Percentiles rank a stretch among this genome's conserved stretches.
These are phyloP conservation scores for Apiospora arundinis DNA, from an alignment of 2,329 filamentous ascomycete species.

Conservation along the genomic window DNA sequence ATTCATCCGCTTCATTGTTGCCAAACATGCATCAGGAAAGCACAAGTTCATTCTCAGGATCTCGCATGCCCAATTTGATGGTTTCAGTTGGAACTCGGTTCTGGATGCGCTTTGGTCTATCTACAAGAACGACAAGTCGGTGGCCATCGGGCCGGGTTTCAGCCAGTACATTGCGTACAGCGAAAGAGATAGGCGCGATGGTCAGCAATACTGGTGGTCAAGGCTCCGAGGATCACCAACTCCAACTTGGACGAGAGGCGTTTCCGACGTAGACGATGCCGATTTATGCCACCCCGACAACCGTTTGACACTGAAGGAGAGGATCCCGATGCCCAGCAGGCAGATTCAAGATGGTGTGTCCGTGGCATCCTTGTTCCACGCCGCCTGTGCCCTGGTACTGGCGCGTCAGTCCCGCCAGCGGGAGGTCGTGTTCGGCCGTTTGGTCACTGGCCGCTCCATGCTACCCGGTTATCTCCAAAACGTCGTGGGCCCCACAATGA, in stretches of 20 bases:
- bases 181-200: neutral
- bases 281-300: neutral
- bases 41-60: conserved; percentile 21
- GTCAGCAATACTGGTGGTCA: conserved; percentile 12
- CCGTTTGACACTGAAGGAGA: conserved; percentile 12
- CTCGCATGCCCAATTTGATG: conserved; percentile 22
- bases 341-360: neutral
- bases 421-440: conserved; percentile 3
- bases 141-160: neutral
- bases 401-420: conserved; percentile 11
- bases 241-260: neutral
- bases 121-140: neutral
- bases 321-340: neutral
- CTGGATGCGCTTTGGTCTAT: conserved; percentile 13
- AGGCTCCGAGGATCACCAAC: neutral
- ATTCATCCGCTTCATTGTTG: conserved; percentile 18
- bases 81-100: conserved; percentile 20
- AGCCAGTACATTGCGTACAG: conserved; percentile 22
- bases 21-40: conserved; percentile 12
- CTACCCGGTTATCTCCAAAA: conserved; percentile 20
- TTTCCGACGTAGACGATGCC: neutral
- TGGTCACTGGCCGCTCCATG: conserved; percentile 22
- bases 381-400: conserved; percentile 22
- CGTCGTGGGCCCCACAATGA: conserved; percentile 22
- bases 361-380: conserved; percentile 19